Evolutionary conservation across 108 stramenopile genomes (phyloP).

Genomic region (Nitzschia sp.): DNA sequence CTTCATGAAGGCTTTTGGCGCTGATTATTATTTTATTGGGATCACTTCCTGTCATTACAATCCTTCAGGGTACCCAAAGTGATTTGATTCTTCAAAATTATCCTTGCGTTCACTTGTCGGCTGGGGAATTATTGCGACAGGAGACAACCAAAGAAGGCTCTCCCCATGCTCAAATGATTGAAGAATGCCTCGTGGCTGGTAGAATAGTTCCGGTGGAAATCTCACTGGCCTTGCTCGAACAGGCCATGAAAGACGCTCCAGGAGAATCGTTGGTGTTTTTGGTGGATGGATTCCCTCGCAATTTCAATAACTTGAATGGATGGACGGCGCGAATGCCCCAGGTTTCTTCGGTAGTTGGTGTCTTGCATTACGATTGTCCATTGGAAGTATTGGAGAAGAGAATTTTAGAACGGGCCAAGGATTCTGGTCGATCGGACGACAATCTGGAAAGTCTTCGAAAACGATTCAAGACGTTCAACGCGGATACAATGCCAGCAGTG

Average conservation of each 20-base stretch:
- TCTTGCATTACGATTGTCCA: constrained; percentile 92
- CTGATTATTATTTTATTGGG: too few species aligned
- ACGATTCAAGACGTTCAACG: constrained; percentile 85
- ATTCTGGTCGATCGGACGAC: constrained; percentile 93
- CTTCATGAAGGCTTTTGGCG: background rate
- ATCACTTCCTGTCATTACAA: too few species aligned
- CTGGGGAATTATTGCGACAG: constrained; percentile 90
- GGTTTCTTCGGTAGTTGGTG: constrained; percentile 59
- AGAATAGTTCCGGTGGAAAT: constrained; percentile 95
- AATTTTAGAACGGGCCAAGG: constrained; percentile 80
- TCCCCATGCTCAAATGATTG: constrained; percentile 79
- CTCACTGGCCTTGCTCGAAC: constrained; percentile 79
- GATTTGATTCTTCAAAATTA: constrained; percentile 70
- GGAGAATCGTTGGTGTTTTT: constrained; percentile 77
- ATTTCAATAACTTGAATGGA: constrained; percentile 88
- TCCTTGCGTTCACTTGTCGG: constrained; percentile 90
- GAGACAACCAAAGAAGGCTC: constrained; percentile 68
- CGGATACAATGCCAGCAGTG: constrained; percentile 83
- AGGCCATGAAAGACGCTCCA: constrained; percentile 71
- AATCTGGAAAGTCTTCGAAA: constrained; percentile 83
- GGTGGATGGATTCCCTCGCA: constrained; percentile 98
- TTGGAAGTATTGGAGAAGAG: constrained; percentile 78
- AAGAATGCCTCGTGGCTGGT: constrained; percentile 82
- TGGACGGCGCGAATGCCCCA: constrained; percentile 74
- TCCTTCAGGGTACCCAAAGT: constrained; percentile 81